Evolutionary conservation across 306 rosid species (phyloP).

Genomic region (Corylus avellana): DNA sequence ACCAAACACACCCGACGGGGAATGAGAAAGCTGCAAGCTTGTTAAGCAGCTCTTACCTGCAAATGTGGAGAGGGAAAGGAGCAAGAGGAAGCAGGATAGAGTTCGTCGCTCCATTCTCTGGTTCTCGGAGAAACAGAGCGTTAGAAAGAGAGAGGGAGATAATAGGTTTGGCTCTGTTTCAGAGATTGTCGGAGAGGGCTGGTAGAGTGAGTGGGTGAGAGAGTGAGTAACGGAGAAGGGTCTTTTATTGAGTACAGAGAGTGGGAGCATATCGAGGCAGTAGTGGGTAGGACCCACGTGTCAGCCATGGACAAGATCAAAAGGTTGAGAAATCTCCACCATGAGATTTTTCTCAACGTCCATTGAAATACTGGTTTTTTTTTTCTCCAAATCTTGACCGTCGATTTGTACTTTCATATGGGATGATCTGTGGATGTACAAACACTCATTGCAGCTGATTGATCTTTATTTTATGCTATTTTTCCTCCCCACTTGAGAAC

Average conservation of each 20-base stretch:
- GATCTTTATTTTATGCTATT: not conserved
- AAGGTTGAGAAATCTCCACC: not conserved
- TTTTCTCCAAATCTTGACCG: not conserved
- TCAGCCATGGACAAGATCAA: not conserved
- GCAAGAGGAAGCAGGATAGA: constrained; percentile 21
- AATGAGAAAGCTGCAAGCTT: not conserved
- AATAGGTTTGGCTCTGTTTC: not conserved
- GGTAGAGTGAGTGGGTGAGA: constrained; percentile 5
- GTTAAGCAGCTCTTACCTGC: constrained; percentile 37
- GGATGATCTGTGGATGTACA: not conserved
- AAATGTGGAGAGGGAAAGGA: constrained; percentile 30
- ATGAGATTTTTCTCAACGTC: not conserved
- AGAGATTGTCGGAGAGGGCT: constrained; percentile 11
- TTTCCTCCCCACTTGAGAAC: not conserved
- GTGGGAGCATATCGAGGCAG: constrained; percentile 20
- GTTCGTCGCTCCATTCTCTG: constrained; percentile 47
- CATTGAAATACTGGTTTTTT: not conserved
- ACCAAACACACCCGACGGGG: not conserved
- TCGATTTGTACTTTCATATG: not conserved
- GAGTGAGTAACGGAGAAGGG: not conserved
- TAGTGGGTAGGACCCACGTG: constrained; percentile 35
- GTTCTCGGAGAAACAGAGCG: constrained; percentile 34
- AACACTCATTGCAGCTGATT: not conserved
- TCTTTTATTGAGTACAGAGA: constrained; percentile 2
- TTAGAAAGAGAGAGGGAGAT: not conserved